Percentiles rank a stretch among this genome's conserved stretches.
These are phyloP conservation scores for Phytophthora multivora DNA, from an alignment of 352 stramenopile species.

Conservation along the genomic window DNA sequence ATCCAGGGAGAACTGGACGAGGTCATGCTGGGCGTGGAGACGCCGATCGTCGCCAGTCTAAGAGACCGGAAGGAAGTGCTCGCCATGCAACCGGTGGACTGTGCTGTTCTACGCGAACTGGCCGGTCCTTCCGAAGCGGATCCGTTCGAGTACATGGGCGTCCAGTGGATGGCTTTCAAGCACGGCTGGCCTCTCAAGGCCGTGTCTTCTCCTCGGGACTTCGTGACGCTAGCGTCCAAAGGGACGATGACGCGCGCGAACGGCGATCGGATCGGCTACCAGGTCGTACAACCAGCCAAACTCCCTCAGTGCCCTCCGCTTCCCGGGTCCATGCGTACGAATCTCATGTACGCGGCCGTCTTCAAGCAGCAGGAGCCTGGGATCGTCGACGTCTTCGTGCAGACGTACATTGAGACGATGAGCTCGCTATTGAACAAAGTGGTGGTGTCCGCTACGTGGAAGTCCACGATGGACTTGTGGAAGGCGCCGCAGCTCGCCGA, in stretches of 20 bases:
- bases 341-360: slow-evolving; percentile 27
- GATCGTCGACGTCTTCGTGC: slow-evolving; percentile 32
- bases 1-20: slow-evolving; percentile 29
- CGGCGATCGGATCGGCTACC: slow-evolving; percentile 47
- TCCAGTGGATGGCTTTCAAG: slow-evolving; percentile 41
- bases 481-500: slow-evolving; percentile 21
- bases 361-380: slow-evolving; percentile 32
- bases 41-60: slow-evolving; percentile 22
- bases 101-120: slow-evolving; percentile 39
- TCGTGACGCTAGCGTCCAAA: slow-evolving; percentile 35
- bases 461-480: slow-evolving; percentile 26
- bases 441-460: slow-evolving; percentile 28
- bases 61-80: slow-evolving; percentile 35
- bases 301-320: slow-evolving; percentile 23
- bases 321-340: slow-evolving; percentile 31
- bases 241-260: slow-evolving; percentile 33
- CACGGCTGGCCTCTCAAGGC: slow-evolving; percentile 27
- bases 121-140: slow-evolving; percentile 32
- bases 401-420: slow-evolving; percentile 30
- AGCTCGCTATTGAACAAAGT: slow-evolving; percentile 28
- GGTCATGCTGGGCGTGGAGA: slow-evolving; percentile 39
- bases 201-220: slow-evolving; percentile 39
- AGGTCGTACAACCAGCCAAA: slow-evolving; percentile 53
- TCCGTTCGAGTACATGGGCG: slow-evolving; percentile 42
- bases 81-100: slow-evolving; percentile 24